Percentiles rank a stretch among this genome's conserved stretches.
Evolutionary conservation across 257 asterid species (phyloP).

Genomic region (Oldenlandia corymbosa): DNA sequence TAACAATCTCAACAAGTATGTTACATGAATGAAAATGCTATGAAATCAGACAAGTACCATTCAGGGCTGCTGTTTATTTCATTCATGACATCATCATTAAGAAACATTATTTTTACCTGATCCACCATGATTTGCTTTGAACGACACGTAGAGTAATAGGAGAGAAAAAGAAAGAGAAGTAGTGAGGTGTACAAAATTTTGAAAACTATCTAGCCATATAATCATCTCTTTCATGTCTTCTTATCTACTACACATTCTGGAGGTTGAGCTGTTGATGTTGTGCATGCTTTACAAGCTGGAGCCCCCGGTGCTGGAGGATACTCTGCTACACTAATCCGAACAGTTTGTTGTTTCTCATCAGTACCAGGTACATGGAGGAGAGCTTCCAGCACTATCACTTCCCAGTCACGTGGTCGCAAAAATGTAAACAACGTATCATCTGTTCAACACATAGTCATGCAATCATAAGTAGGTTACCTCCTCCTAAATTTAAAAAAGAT

Average conservation of each 20-base stretch:
- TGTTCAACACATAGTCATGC: constrained; percentile 26
- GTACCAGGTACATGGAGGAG: constrained; percentile 71
- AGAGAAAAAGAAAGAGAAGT: not conserved
- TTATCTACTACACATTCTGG: constrained; percentile 29
- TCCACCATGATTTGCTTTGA: not conserved
- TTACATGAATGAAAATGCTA: too few relatives aligned
- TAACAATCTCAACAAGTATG: too few relatives aligned
- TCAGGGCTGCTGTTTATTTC: constrained; percentile 11
- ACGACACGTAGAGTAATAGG: not conserved
- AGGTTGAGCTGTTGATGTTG: constrained; percentile 34
- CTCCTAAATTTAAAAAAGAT: not conserved
- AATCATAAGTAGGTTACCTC: not conserved
- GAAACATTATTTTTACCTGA: not conserved
- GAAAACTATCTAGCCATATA: constrained; percentile 24
- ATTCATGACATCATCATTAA: not conserved
- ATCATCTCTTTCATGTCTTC: constrained; percentile 34
- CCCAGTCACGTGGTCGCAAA: constrained; percentile 71
- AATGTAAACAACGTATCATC: constrained; percentile 55
- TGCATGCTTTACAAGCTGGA: constrained; percentile 44
- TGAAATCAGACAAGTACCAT: not conserved
- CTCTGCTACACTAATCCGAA: constrained; percentile 58
- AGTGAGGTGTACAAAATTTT: constrained; percentile 1
- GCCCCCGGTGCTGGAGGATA: constrained; percentile 29
- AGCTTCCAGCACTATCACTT: constrained; percentile 88
- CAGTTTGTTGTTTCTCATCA: constrained; percentile 63